phyloP scores from a whole-genome alignment of 331 rosid genomes.

The Quercus tomentella region DNA sequence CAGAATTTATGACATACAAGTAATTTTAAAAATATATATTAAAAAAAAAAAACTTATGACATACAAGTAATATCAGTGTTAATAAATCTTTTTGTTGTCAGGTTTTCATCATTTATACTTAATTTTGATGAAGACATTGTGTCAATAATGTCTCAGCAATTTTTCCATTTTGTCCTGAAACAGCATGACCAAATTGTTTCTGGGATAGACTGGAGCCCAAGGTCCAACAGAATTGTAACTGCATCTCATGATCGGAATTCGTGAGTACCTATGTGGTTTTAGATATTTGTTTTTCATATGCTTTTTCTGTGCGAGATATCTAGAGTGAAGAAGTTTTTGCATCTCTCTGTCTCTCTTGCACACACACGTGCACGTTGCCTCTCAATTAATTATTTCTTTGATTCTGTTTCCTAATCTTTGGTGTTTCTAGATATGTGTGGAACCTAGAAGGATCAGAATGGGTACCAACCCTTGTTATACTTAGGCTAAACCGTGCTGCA shows the following conservation, averaged over 20 bases:
- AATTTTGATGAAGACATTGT: slow-evolving; percentile 22
- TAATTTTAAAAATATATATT: not conserved
- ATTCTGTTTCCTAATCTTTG: not conserved
- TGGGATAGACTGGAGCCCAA: slow-evolving; percentile 89
- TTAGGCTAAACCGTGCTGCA: slow-evolving; percentile 93
- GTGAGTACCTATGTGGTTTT: slow-evolving; percentile 53
- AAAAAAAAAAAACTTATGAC: not conserved
- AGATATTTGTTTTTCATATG: slow-evolving; percentile 14
- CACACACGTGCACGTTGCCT: too few relatives aligned
- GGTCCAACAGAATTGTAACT: slow-evolving; percentile 82
- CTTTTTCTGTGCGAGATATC: not conserved
- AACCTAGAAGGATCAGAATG: slow-evolving; percentile 87
- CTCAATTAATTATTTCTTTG: not conserved
- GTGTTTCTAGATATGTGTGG: slow-evolving; percentile 79
- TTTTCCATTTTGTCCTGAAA: slow-evolving; percentile 12
- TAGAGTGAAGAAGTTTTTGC: not conserved
- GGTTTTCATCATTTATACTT: not conserved
- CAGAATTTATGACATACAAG: not conserved
- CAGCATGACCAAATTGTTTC: slow-evolving; percentile 97
- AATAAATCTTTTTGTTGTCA: not conserved
- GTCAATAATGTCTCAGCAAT: slow-evolving; percentile 13
- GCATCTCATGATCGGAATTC: slow-evolving; percentile 97
- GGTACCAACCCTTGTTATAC: slow-evolving; percentile 94
- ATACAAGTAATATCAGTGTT: not conserved
- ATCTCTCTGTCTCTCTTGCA: not conserved